A percentile compares a stretch with the other conserved stretches of the same genome.
Evolutionary conservation across 2,329 filamentous ascomycete species (phyloP).

Genomic region (Aaosphaeria arxii): DNA sequence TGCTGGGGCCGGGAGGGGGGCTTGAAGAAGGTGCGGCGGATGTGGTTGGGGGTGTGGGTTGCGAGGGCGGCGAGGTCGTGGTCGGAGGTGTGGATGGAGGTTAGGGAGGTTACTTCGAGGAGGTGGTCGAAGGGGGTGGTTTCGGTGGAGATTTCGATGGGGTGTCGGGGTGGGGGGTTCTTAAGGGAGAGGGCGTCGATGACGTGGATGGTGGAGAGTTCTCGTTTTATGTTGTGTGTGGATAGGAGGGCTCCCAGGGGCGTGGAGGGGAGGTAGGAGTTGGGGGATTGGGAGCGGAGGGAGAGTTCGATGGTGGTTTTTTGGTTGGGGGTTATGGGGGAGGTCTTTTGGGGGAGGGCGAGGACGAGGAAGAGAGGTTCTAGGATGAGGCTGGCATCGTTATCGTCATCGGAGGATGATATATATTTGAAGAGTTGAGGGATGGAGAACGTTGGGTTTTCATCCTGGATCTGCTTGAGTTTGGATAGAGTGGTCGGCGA

Average conservation of each 20-base stretch:
- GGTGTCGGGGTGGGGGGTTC: conserved; percentile 43
- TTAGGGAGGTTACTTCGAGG: background rate
- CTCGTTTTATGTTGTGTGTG: background rate
- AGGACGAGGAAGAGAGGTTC: too few species aligned
- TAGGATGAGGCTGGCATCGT: background rate
- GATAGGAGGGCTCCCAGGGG: background rate
- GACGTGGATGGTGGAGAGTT: background rate
- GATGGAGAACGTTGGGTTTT: background rate
- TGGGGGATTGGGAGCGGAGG: background rate
- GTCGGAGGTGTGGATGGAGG: conserved; percentile 12
- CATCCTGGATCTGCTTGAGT: background rate
- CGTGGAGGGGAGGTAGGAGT: background rate
- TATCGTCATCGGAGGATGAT: background rate
- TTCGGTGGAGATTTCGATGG: conserved; percentile 1
- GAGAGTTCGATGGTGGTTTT: background rate
- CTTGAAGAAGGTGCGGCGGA: too few species aligned
- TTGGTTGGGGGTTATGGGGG: background rate
- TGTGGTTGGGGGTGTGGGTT: conserved; percentile 11
- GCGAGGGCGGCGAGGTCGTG: conserved; percentile 42
- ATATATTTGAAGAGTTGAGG: background rate
- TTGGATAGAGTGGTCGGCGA: background rate
- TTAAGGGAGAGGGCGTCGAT: background rate
- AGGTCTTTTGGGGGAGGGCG: background rate
- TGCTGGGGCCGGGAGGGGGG: too few species aligned
- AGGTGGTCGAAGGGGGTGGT: conserved; percentile 39